These are phyloP conservation scores for Fomitopsis serialis DNA, from an alignment of 768 basidiomycete genomes.

Conservation along the genomic window DNA sequence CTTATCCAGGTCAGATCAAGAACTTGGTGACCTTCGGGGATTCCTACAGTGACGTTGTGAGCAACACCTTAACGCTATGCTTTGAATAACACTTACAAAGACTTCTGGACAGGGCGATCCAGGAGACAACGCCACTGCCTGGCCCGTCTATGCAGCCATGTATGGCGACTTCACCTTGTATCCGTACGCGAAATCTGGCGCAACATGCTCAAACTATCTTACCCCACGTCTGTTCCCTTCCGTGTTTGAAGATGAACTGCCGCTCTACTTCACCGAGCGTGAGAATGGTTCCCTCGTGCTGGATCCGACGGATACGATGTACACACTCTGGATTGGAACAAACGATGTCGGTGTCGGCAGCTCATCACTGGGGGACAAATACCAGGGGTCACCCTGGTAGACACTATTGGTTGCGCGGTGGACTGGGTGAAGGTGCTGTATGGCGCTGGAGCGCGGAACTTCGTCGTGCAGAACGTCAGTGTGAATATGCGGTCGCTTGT, in stretches of 20 bases:
- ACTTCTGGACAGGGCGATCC: conserved; percentile 8
- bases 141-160: conserved; percentile 57
- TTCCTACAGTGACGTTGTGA: conserved; percentile 48
- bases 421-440: conserved; percentile 52
- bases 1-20: conserved; percentile 42
- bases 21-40: conserved; percentile 65
- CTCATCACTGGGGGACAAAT: conserved; percentile 44
- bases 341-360: conserved; percentile 46
- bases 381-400: conserved; percentile 43
- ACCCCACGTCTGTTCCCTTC: conserved; percentile 54
- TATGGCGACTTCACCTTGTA: conserved; percentile 47
- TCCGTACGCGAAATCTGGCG: conserved; percentile 56
- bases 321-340: conserved; percentile 57
- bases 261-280: conserved; percentile 39
- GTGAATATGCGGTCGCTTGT: neutral
- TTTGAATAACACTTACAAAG: neutral
- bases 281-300: conserved; percentile 37
- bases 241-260: conserved; percentile 51
- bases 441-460: conserved; percentile 50
- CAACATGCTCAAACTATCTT: conserved; percentile 58
- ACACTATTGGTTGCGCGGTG: conserved; percentile 48
- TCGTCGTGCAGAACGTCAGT: conserved; percentile 48
- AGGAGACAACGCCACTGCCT: conserved; percentile 41
- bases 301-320: conserved; percentile 44
- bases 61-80: neutral